Base-by-base conservation (phyloP, 139 green algal genomes). In the Edaphochlamys debaryana region DNA sequence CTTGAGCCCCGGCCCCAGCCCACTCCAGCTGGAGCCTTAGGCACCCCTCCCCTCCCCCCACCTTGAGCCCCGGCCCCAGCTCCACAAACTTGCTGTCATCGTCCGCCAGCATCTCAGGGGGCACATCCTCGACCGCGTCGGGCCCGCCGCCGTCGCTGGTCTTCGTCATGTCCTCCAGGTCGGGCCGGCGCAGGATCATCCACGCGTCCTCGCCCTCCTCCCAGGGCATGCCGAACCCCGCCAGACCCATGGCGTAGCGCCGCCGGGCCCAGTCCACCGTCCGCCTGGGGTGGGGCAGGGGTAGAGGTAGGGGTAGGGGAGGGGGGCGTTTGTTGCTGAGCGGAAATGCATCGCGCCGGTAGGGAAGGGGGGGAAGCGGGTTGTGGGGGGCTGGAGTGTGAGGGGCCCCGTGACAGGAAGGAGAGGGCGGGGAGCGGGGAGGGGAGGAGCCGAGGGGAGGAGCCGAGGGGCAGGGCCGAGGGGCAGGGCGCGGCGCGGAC, bases 201-300 rank as follows among this genome's bases (percentile, higher is more conserved):
- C 79, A 86, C 6, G 70, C 82, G 11, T 90, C 85, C 37, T 88
- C 70, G 38, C 81, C 84, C 71, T 93, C 92, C 76, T 93, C 87
- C 91, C 92, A 95, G 1, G 88, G 84, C 80, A 89, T 92, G 32
- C 87, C 84, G 27, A 88, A 92, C 4, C 88, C 89, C 23, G 80
- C 78, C 19, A 97, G 89, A 8, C 94, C 94, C 86, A 95, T 85
- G 63, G 93, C 84, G 56, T 89, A 89, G 13, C 92, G 87, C 32
- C 86, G 87, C 27, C 90, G 86, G 0, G 91, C 85, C 92, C 93
- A 94, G 3, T 84, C 77, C 40, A 93, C 89, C 0, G 90, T 88
- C 52, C 83, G 82, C 81, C 86, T 92, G 82, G 20, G 45, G 19
- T 34, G 13, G 37, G 34, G 36, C 13, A 19, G 36, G 20, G 13